These are phyloP conservation scores for Zygosaccharomyces sapae DNA, from an alignment of 1,139 yeast genomes.

Conservation along the genomic window DNA sequence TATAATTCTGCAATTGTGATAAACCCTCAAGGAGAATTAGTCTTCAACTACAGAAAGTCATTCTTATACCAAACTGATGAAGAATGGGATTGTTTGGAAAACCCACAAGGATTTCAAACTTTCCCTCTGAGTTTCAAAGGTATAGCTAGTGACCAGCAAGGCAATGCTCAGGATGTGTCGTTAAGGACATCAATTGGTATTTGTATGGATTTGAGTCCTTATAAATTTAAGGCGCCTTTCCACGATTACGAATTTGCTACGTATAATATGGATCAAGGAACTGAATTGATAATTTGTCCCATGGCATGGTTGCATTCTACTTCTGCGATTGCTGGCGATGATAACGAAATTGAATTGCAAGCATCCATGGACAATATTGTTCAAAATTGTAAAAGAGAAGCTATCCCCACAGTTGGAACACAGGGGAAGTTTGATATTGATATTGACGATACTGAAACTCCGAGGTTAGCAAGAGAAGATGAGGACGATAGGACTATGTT, in stretches of 20 bases:
- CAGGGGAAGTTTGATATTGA: conserved; percentile 27
- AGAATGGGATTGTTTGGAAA: conserved; percentile 73
- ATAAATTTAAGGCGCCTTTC: conserved; percentile 77
- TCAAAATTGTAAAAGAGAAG: conserved; percentile 16
- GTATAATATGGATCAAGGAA: conserved; percentile 46
- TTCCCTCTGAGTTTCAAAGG: conserved; percentile 26
- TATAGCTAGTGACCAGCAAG: conserved; percentile 13
- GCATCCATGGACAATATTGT: conserved; percentile 17
- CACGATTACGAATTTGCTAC: conserved; percentile 65
- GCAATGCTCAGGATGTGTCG: conserved; percentile 24
- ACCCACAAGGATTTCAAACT: conserved; percentile 51
- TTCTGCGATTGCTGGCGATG: conserved; percentile 34
- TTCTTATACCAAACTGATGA: conserved; percentile 79
- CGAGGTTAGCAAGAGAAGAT: conserved; percentile 16
- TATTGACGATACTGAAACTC: conserved; percentile 14
- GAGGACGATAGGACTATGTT: conserved; percentile 17
- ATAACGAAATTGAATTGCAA: conserved; percentile 19
- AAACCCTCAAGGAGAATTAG: conserved; percentile 52
- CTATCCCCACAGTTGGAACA: conserved; percentile 26
- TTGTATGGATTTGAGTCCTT: conserved; percentile 95
- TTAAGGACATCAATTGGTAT: conserved; percentile 64
- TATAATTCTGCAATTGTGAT: conserved; percentile 74
- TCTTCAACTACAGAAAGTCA: conserved; percentile 71
- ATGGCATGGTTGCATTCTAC: conserved; percentile 79
- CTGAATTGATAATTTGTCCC: conserved; percentile 64